Evolutionary conservation across 164 flowering plant genomes (phyloP), one percentile per base, ranked within the genome.

Genomic region (Annona cherimola): DNA sequence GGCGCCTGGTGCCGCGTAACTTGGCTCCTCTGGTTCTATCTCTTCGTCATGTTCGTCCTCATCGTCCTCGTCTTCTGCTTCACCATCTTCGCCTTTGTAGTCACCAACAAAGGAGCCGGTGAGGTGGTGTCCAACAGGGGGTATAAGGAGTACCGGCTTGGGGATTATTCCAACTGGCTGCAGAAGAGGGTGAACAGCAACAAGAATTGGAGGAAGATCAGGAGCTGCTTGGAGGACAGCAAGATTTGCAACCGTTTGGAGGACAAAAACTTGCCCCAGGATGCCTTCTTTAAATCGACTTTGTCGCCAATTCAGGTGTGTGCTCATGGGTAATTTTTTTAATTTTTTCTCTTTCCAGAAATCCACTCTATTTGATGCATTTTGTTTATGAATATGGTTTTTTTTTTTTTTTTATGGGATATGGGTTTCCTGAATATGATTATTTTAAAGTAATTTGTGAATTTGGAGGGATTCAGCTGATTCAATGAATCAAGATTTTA

Each of bases 71-170:
- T 90, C 44, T 79, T 84, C 76, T 80, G 82, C 77, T 86, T 88
- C 87, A 87, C 90, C 42, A 79, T 87, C 70, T 90, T 90, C 68
- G 87, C 87, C 4, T 88, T 88, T 73, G 90, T 83, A 18, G 92
- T 88, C 42, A 90, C 92, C n/a, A 86, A 88, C 69, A 81, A 82
- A 63, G 92, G 92, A 6, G 89, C 89, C 2, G 94, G 94, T 0
- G 77, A 85, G 59, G 83, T 69, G 1, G 18, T 84, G 1, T 77
- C 90, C 0, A 80, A 69, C 0, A 78, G 75, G 45, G 92, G 89
- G 45, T 88, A 87, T 67, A 86, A 87, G 81, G 92, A 88, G 79
- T 88, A 88, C 70, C 75, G 75, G 67, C 74, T 90, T 1, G 89
- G 89, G 2, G 91, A 90, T 65, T 88, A 87, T 74, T 90, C 95